Conservation (phyloP, 116 monocot species). For the Phalaenopsis hybrid region DNA sequence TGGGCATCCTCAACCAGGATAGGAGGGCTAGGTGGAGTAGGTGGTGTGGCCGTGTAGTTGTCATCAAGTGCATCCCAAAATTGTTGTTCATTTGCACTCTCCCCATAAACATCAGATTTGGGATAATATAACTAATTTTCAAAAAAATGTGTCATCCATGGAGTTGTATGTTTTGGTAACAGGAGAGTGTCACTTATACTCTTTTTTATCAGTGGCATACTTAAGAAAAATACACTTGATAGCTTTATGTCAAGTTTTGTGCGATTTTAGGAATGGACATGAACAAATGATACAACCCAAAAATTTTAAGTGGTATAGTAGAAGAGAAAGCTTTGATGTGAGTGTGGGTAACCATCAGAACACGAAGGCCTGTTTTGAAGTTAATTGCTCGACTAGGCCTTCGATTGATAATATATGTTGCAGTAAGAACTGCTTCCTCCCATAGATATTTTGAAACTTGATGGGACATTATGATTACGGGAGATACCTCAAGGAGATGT, state of each 20-base stretch:
- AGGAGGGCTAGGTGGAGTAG: no score
- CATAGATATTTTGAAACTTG: no score
- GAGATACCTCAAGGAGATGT: no score
- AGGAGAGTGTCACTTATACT: not conserved
- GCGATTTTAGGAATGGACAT: not conserved
- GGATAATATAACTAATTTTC: no score
- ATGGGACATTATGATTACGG: no score
- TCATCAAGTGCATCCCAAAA: no score
- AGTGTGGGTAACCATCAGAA: no score
- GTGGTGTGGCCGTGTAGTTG: no score
- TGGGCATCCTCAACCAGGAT: not conserved
- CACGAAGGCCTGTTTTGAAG: no score
- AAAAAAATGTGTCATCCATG: no score
- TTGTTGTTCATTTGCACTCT: no score
- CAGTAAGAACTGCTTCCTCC: not conserved
- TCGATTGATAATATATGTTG: not conserved
- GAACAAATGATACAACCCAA: not conserved
- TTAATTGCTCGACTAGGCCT: no score
- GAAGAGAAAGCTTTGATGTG: not conserved
- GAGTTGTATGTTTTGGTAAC: not conserved
- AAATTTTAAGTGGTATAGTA: not conserved
- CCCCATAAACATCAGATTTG: not conserved
- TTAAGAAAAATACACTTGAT: not conserved
- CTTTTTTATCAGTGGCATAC: not conserved
- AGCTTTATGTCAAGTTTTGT: not conserved